Evolutionary conservation across 345 rosid genomes (phyloP), one percentile per base, ranked within the genome.

Genomic region (Crucihimalaya himalaica): DNA sequence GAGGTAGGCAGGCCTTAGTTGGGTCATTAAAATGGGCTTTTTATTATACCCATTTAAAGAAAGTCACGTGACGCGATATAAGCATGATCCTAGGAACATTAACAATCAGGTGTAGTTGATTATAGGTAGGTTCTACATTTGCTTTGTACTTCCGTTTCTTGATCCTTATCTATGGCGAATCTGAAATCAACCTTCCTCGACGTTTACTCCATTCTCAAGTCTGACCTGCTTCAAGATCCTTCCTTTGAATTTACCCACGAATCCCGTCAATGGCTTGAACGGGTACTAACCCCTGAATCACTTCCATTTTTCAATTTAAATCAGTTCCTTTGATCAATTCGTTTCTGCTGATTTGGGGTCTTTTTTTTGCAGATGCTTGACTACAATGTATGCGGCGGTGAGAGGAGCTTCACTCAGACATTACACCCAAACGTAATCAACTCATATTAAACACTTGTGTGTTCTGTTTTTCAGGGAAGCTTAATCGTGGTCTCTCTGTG

Each of bases 401-500:
- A 64, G 79, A 73, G 40, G 65, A 73, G 47, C 19, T 21, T 56
- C 55, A 8, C 45, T 69, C 34, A 12, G 19, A 42, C 53, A 19
- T 54, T 18, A 6, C 42, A 40, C 25, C 28, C 0, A 5, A 23
- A 55, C 23, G 10, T 45, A 42, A 69, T 15, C 56, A 42, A 37
- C 47, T 45, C 3, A 43, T 2, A 21, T 43, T 16, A 42, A 56
- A 43, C 32, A 43, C 5, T 13, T 31, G 8, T 20, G 3, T 68
- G 54, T 20, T 69, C 15, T 62, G 50, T 78, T 69, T 55, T 51
- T 23, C 85, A 91, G 98, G 98, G 71, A 92, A 90, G 83, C 84
- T 95, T 45, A 95, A 95, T 53, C 79, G 99, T 19, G 97, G 99
- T 18, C 86, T 92, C 62, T 92, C 97, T 48, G 98, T 95, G 8